Evolutionary conservation across 805 yeast species (phyloP).

Genomic region (Starmerella ratchasimensis): DNA sequence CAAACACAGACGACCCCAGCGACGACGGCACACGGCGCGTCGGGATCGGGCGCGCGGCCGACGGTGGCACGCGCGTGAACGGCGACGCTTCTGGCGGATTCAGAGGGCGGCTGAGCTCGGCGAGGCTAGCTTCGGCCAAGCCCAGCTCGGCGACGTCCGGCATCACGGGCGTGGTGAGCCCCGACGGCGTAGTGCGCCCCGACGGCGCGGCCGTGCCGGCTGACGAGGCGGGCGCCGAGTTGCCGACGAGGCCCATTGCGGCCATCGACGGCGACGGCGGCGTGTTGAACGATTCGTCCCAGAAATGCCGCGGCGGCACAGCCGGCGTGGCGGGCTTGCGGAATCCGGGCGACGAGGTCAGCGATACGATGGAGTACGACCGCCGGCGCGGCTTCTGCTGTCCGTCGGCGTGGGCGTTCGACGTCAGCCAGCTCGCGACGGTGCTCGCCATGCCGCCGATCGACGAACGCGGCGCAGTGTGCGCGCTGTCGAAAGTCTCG

Average conservation of each 20-base stretch:
- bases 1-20: background rate
- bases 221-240: background rate
- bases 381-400: conserved; percentile 11
- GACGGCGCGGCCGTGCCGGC: background rate
- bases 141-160: too few species aligned
- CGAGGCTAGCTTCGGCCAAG: too few species aligned
- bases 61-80: too few species aligned
- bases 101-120: too few species aligned
- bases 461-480: background rate
- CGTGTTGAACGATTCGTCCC: background rate
- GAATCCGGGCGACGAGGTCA: conserved; percentile 6
- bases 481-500: background rate
- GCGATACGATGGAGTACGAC: conserved; percentile 20
- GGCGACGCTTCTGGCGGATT: too few species aligned
- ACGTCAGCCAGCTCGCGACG: background rate
- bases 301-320: too few species aligned
- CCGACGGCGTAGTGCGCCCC: background rate
- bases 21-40: background rate
- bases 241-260: background rate
- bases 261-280: background rate
- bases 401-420: background rate
- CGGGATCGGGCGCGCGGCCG: too few species aligned
- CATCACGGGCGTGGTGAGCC: too few species aligned
- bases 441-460: conserved; percentile 1
- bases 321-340: too few species aligned